These are phyloP conservation scores for Pulveroboletus sp. DNA, from an alignment of 768 basidiomycete genomes.

Conservation along the genomic window DNA sequence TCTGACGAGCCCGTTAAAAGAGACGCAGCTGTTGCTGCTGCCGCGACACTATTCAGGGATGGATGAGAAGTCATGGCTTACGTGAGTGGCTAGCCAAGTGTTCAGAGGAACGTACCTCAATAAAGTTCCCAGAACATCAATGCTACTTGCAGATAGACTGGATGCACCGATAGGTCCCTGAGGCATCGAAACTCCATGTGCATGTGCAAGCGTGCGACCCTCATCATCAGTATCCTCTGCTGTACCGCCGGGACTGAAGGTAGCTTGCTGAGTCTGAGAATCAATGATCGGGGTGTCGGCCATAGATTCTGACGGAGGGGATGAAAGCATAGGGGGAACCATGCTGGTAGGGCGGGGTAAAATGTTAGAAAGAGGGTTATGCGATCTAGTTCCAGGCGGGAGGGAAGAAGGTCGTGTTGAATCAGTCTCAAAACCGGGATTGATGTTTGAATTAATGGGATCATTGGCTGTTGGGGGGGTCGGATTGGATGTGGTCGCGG, in stretches of 20 bases:
- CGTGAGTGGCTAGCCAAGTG: not conserved
- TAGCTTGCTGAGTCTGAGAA: constrained; percentile 3
- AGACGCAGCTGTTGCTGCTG: constrained; percentile 89
- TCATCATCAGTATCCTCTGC: constrained; percentile 17
- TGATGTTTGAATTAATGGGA: constrained; percentile 3
- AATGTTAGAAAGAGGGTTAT: constrained; percentile 37
- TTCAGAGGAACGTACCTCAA: constrained; percentile 52
- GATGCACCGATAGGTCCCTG: constrained; percentile 30
- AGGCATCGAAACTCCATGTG: constrained; percentile 25
- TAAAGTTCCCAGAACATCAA: constrained; percentile 80
- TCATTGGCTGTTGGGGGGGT: constrained; percentile 3
- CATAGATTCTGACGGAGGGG: constrained; percentile 5
- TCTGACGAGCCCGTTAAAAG: constrained; percentile 72
- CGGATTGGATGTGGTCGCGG: constrained; percentile 12
- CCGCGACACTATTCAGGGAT: constrained; percentile 60
- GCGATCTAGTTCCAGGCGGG: constrained; percentile 29
- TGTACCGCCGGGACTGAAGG: not conserved
- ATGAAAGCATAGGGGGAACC: constrained; percentile 19
- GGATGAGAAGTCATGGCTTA: not conserved
- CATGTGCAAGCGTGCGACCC: constrained; percentile 7
- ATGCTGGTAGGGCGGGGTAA: constrained; percentile 37
- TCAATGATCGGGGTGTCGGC: constrained; percentile 2
- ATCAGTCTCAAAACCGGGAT: constrained; percentile 4
- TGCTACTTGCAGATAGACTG: constrained; percentile 65
- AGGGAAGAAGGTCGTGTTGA: constrained; percentile 20